phyloP scores from a whole-genome alignment of 176 grass and related monocot genomes.

The Areca catechu region DNA sequence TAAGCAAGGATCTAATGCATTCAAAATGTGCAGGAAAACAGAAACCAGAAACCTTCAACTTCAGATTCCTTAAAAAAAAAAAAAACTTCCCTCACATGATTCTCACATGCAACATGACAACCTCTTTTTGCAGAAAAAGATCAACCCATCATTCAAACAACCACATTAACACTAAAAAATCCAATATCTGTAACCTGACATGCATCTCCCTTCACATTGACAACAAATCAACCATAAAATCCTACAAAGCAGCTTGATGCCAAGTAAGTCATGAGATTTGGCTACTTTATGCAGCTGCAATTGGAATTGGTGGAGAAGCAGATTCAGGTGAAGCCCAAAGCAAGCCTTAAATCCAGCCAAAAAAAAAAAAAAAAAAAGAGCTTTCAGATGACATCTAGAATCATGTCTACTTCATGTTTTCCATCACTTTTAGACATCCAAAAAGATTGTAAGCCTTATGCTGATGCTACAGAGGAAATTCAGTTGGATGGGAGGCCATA shows the following conservation, averaged over 20 bases:
- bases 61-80: no score
- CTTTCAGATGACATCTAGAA: neutral
- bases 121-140: no score
- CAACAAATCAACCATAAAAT: no score
- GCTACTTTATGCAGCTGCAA: slow-evolving; percentile 76
- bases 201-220: no score
- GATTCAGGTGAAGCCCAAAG: slow-evolving; percentile 70
- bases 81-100: no score
- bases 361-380: neutral
- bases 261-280: slow-evolving; percentile 56
- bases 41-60: no score
- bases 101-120: no score
- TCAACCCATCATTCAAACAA: neutral
- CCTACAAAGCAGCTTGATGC: no score
- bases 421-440: neutral
- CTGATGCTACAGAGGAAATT: slow-evolving; percentile 95
- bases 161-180: neutral
- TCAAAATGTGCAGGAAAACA: no score
- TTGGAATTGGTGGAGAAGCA: slow-evolving; percentile 69
- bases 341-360: slow-evolving; percentile 75
- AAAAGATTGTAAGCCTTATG: slow-evolving; percentile 53
- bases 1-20: no score
- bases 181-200: neutral
- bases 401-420: neutral
- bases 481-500: slow-evolving; percentile 63